Base-by-base conservation (phyloP, 352 stramenopile species). In the Globisporangium emineosum region DNA sequence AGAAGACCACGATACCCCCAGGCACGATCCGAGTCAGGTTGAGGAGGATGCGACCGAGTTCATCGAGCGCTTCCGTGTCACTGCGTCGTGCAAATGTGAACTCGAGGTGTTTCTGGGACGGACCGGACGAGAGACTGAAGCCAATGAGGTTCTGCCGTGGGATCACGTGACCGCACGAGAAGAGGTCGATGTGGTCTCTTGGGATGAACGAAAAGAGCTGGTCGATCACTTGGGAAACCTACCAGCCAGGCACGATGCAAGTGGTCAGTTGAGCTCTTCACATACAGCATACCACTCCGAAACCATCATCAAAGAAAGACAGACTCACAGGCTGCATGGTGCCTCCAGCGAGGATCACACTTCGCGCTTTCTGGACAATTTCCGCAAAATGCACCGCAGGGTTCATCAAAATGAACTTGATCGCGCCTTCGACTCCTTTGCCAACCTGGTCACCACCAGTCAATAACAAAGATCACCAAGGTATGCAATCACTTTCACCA, bases 161-260 rank as follows among this genome's bases (percentile, higher is more conserved):
- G 69, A 99, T 98, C 1, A 99, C 97, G 73, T 99, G 98, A n/a
- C 94, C 96, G 65, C 97, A 99, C 0, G 96, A 98, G 76, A 99
- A 99, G 2, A 98, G 71, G 61, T 97, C 89, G n/a, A 99, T 84
- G 1, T 77, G 60, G 43, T 80, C 66, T 29, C 57, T 62, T n/a
- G 81, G 71, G 0, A 98, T 58, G 9, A 77, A 76, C 21, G 90
- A 83, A 59, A 99, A 98, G 1, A 99, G 80, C 64, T 98, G 91
- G 37, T 88, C 81, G 50, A 98, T 87, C n/a, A 99, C 86, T 98
- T 96, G 73, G 45, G 86, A 86, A 78, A 98, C 77, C 87, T 95
- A 29, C 2, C 15, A 57, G 4, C 12, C 17, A 42, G 2, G 40
- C 10, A 30, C 21, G 30, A 10, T 13, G 17, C 25, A 15, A 45